Percentiles rank a stretch among this genome's conserved stretches.
phyloP scores from a whole-genome alignment of 345 rosid species.

The Trapa bicornis region DNA sequence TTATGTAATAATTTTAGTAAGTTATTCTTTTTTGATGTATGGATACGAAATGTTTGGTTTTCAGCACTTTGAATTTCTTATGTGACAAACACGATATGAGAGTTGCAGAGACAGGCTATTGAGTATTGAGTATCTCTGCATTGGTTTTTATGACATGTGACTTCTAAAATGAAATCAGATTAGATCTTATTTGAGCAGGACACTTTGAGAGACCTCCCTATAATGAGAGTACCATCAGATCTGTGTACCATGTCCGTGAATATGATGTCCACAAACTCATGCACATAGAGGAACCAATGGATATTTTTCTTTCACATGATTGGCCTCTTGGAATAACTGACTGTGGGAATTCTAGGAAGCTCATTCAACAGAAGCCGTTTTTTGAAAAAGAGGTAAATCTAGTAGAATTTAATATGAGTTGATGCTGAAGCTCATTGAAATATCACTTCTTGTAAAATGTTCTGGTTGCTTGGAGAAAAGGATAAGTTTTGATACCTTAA shows the following conservation, averaged over 20 bases:
- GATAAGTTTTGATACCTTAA: not conserved
- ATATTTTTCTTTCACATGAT: slow-evolving; percentile 89
- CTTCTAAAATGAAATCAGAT: not conserved
- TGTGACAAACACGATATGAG: not conserved
- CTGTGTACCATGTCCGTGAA: slow-evolving; percentile 82
- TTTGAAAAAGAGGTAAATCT: slow-evolving; percentile 54
- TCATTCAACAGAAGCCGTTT: slow-evolving; percentile 38
- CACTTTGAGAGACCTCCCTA: slow-evolving; percentile 87
- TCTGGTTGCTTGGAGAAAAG: not conserved
- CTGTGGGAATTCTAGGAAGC: slow-evolving; percentile 54
- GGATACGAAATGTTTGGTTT: not conserved
- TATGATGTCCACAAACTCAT: slow-evolving; percentile 80
- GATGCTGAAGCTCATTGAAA: not conserved
- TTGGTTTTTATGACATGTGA: not conserved
- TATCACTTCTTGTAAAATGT: not conserved
- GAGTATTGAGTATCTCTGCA: not conserved
- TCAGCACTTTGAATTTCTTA: not conserved
- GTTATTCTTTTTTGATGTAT: not conserved
- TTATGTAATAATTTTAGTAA: not conserved
- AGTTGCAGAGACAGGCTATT: not conserved
- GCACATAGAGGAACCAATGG: slow-evolving; percentile 69
- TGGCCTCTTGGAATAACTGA: slow-evolving; percentile 94
- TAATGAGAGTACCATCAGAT: slow-evolving; percentile 46
- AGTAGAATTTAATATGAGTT: not conserved
- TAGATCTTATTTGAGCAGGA: slow-evolving; percentile 31